Conservation (phyloP, 371 early-diverging fungal genomes). For the Lichtheimia hyalospora region DNA sequence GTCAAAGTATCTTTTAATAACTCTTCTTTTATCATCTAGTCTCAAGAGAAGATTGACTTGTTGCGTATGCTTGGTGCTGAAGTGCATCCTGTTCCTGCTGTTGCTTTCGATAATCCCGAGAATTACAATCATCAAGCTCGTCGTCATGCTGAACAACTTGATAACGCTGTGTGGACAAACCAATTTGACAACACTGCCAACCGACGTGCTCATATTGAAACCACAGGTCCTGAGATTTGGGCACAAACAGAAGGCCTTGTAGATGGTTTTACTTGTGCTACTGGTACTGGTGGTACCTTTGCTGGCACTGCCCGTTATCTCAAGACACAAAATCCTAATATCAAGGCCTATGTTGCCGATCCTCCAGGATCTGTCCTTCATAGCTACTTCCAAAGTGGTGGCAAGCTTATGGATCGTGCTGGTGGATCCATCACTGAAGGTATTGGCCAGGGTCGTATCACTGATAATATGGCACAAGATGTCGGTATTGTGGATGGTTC, state of each 20-base stretch:
- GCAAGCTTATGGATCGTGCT: slow-evolving; percentile 64
- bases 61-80: slow-evolving; percentile 91
- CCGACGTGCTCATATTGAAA: slow-evolving; percentile 89
- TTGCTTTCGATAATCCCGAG: slow-evolving; percentile 86
- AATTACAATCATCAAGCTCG: slow-evolving; percentile 96
- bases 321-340: slow-evolving; percentile 68
- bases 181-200: slow-evolving; percentile 89
- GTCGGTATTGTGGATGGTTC: slow-evolving; percentile 83
- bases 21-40: slow-evolving; percentile 34
- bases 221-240: slow-evolving; percentile 95
- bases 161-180: slow-evolving; percentile 95
- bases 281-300: slow-evolving; percentile 93
- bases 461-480: slow-evolving; percentile 84
- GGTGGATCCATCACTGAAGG: slow-evolving; percentile 87
- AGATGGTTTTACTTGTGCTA: slow-evolving; percentile 89
- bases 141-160: slow-evolving; percentile 75
- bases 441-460: slow-evolving; percentile 95
- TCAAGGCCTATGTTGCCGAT: slow-evolving; percentile 87
- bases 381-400: slow-evolving; percentile 74
- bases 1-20: background rate
- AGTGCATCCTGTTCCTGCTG: slow-evolving; percentile 87
- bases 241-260: slow-evolving; percentile 79
- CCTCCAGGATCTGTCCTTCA: slow-evolving; percentile 93
- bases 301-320: slow-evolving; percentile 84
- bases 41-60: slow-evolving; percentile 93